Evolutionary conservation across 768 basidiomycete genomes (phyloP), one percentile per base, ranked within the genome.

Genomic region (Pleurotus tuoliensis): DNA sequence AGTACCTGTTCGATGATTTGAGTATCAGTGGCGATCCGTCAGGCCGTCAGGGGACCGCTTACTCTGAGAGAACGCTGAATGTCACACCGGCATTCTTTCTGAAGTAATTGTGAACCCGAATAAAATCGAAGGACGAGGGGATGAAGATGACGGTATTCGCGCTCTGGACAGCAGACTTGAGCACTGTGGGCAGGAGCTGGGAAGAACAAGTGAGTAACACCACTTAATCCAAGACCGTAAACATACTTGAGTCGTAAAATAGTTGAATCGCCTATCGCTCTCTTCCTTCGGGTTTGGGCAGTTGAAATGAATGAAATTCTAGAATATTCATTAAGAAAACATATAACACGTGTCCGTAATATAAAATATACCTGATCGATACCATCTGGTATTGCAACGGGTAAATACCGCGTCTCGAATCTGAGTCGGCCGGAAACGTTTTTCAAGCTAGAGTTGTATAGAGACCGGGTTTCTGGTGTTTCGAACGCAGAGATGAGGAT

Each of bases 111-210:
- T 90, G 88, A 7, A 99, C 78, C 18, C 94, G 84, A 56, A 98
- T 91, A 67, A 95, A 98, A 72, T 98, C 97, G 67, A 96, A 95
- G 51, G 95, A 98, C 0, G 93, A 95, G 0, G 97, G 94, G 15
- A 99, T 76, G 67, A 98, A 91, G 60, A 98, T 79, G 50, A 87
- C 80, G 0, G 94, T 94, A 67, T 94, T 93, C 24, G 84, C 78
- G 61, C 94, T 92, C 71, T 92, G 90, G 4, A 98, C 92, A 0
- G 97, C 97, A 2, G 95, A 98, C 71, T 93, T 94, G 45, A 94
- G 74, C 20, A 97, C 73, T 13, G 77, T 66, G 6, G 97, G 94
- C 1, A 98, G 78, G 24, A 94, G 73, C 91, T 94, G 62, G 34
- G 38, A 34, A 57, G 16, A 7, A n/a, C n/a, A n/a, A 37, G 47